Evolutionary conservation across 2,329 filamentous ascomycete genomes (phyloP).

Genomic region (Leptosphaerulina australis): DNA sequence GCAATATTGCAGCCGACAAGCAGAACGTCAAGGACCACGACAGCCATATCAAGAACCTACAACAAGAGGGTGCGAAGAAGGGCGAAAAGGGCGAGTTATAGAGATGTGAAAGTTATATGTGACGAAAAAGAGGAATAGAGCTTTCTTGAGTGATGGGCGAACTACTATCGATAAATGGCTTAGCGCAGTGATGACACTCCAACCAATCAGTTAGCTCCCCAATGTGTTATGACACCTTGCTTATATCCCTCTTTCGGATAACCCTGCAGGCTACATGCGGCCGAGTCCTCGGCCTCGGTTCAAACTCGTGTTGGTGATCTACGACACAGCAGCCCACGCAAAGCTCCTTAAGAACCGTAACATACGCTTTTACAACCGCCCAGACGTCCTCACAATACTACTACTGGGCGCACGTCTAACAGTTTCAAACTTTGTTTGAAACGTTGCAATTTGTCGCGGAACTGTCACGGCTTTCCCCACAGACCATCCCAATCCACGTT

Average conservation of each 20-base stretch:
- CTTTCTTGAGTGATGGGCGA: not conserved
- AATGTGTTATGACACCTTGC: not conserved
- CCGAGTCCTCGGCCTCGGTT: conserved; percentile 8
- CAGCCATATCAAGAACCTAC: conserved; percentile 52
- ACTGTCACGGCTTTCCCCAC: not conserved
- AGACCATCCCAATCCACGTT: conserved; percentile 12
- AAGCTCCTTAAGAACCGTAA: too few species aligned
- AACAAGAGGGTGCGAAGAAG: conserved; percentile 52
- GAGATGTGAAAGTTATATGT: not conserved
- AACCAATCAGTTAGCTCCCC: not conserved
- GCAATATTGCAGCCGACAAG: conserved; percentile 51
- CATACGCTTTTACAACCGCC: not conserved
- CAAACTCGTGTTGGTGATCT: conserved; percentile 8
- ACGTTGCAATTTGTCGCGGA: conserved; percentile 5
- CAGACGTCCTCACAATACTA: not conserved
- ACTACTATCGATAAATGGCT: not conserved
- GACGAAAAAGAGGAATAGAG: too few species aligned
- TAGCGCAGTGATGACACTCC: conserved; percentile 1
- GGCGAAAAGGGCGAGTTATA: conserved; percentile 47
- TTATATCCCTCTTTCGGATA: not conserved
- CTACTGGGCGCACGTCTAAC: not conserved
- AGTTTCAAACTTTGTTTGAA: conserved; percentile 5
- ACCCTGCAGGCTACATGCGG: conserved; percentile 17
- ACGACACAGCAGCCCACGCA: not conserved
- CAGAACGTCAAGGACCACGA: conserved; percentile 52